Evolutionary conservation across 75 land plant genomes (phyloP), one percentile per base, ranked within the genome.

Genomic region (Gnetum montanum): DNA sequence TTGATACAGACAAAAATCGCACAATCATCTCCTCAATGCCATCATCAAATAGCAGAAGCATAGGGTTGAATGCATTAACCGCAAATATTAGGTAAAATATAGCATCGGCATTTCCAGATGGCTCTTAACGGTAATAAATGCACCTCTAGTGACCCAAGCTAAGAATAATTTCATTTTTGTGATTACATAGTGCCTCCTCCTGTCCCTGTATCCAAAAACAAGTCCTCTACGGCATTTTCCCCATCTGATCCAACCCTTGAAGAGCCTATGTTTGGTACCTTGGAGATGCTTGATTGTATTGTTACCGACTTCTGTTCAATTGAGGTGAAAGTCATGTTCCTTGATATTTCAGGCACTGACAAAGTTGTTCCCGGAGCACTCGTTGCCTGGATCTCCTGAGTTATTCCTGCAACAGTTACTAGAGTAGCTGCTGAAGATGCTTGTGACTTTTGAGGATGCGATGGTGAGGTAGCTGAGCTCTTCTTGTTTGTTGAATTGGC

Each of bases 401-500:
- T 15, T 11, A 36, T 31, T 30, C 66, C 72, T 11, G 50, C 58
- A 47, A 56, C 70, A 22, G 54, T 48, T 40, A 58, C 66, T 22
- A 60, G 53, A 2, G 74, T 50, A 31, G 43, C 35, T 16, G 44
- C 29, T 1, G 63, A 10, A 31, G 74, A 37, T 29, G 73, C 60
- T 56, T 53, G 74, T n/a, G 62, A 58, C 69, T 57, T 69, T 43
- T 73, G 76, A 41, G 57, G 13, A 23, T 59, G 44, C 1, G 52
- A 51, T 8, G 76, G 85, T 8, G 82, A 75, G 41, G 72, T 82
- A 18, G 65, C 75, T 1, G 80, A 40, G 4, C 79, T 34, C 35
- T 83, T 78, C 61, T 75, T 83, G 63, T 57, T 77, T 46, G 65
- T 47, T 22, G 97, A 76, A 56, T 55, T 79, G 4, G 71, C 71